Evolutionary conservation across 169 alveolate genomes (phyloP).

Genomic region (Eimeria acervulina): DNA sequence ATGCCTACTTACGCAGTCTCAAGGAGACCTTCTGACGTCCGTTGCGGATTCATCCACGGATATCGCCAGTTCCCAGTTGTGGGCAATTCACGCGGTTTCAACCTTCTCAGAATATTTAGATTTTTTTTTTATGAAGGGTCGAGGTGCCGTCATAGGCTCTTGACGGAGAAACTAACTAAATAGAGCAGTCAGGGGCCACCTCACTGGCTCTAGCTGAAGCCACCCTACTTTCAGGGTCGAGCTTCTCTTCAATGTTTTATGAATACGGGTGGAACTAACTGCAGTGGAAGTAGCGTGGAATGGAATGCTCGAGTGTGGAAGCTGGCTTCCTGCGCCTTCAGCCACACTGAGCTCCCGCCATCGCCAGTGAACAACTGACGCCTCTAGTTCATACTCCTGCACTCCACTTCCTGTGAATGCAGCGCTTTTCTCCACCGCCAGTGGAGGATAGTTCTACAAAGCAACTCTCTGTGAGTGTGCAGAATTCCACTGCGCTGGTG

Average conservation of each 20-base stretch:
- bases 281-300: neutral
- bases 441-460: neutral
- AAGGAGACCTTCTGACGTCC: neutral
- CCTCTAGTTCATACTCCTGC: neutral
- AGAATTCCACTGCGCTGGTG: neutral
- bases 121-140: neutral
- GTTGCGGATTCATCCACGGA: neutral
- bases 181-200: neutral
- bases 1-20: neutral
- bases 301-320: neutral
- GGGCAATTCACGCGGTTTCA: neutral
- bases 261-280: neutral
- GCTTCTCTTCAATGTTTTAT: neutral
- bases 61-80: neutral
- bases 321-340: neutral
- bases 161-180: neutral
- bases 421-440: neutral
- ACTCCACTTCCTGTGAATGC: neutral
- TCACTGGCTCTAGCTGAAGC: neutral
- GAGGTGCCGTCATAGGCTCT: neutral
- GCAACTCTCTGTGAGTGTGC: constrained; percentile 2
- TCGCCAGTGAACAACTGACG: neutral
- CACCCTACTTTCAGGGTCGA: neutral
- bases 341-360: neutral
- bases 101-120: neutral